A percentile compares a stretch with the other conserved stretches of the same genome.
These are phyloP conservation scores for Tausonia pullulans DNA, from an alignment of 1,284 basidiomycete genomes.

Conservation along the genomic window DNA sequence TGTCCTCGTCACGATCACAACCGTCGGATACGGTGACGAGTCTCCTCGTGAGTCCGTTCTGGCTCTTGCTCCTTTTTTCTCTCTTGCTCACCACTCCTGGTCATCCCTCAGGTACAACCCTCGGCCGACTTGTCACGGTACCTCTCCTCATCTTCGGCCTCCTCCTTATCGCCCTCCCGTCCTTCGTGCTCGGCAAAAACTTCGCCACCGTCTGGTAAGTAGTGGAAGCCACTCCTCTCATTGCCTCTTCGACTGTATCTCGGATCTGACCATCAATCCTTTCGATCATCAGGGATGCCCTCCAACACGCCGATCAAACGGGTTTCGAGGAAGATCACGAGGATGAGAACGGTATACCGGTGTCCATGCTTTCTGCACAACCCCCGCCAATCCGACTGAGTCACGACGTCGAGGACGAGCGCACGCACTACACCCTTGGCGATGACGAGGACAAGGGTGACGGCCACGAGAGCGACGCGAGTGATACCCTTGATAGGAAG, in stretches of 20 bases:
- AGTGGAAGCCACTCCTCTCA: slow-evolving; percentile 23
- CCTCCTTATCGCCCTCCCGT: slow-evolving; percentile 72
- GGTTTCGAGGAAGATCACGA: not conserved
- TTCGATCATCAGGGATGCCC: not conserved
- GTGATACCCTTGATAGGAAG: too few species aligned
- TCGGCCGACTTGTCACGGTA: slow-evolving; percentile 68
- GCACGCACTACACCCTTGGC: too few species aligned
- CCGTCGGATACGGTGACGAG: slow-evolving; percentile 48
- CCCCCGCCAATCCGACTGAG: too few species aligned
- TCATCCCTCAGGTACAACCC: slow-evolving; percentile 32
- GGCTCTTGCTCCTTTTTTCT: not conserved
- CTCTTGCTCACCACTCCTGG: not conserved
- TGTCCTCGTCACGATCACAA: slow-evolving; percentile 58
- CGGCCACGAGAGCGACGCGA: too few species aligned
- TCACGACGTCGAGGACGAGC: too few species aligned
- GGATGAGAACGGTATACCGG: not conserved
- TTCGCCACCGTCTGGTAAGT: slow-evolving; percentile 74
- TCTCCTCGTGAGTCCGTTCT: not conserved
- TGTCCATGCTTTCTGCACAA: not conserved
- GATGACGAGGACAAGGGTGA: too few species aligned
- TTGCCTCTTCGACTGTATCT: slow-evolving; percentile 37
- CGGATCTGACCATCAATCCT: not conserved
- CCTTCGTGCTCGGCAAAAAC: slow-evolving; percentile 76
- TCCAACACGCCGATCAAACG: not conserved
- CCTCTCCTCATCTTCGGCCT: slow-evolving; percentile 75